Evolutionary conservation across 345 rosid genomes (phyloP), one percentile per base, ranked within the genome.

Genomic region (Sisymbrium irio): DNA sequence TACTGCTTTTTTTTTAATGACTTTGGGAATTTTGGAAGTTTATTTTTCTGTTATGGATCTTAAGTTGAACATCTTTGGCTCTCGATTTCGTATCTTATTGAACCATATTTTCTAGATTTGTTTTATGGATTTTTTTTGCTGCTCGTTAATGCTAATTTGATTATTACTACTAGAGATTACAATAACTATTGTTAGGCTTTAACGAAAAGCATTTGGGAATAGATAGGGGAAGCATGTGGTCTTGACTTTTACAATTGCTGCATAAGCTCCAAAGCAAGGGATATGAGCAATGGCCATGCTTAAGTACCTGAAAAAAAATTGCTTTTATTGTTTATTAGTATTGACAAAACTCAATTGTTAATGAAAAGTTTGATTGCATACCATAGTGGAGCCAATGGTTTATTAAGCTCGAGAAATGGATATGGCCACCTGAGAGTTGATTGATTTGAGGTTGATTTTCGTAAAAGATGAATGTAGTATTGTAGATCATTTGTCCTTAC

Each of bases 351-450:
- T n/a, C n/a, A n/a, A n/a, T n/a, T n/a, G n/a, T n/a, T n/a, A n/a
- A n/a, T n/a, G n/a, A n/a, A n/a, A n/a, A n/a, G n/a, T n/a, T n/a
- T n/a, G n/a, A n/a, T n/a, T n/a, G 49, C 1, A 0, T 58, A 94
- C 98, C 96, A 90, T 55, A 92, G 69, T 9, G 97, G 91, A 69
- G 94, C 93, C 89, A 83, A 84, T 14, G 97, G 80, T 0, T 66
- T 62, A 30, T 87, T 60, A 4, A 90, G 91, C 82, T 86, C 87
- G 6, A 95, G 82, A 80, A 95, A 95, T 6, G 92, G 88, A 62
- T 95, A 95, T 32, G 97, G 97, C 97, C 97, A 95, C 97, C 97
- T 94, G 79, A n/a, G 19, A 62, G 45, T 15, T 25, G 14, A 8
- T 46, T 1, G 25, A 22, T 22, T 22, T 22, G 25, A 22, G 33